Percentiles rank a stretch among this genome's conserved stretches.
Conservation (phyloP, 352 stramenopile species). For the Halophytophthora batemanensis region DNA sequence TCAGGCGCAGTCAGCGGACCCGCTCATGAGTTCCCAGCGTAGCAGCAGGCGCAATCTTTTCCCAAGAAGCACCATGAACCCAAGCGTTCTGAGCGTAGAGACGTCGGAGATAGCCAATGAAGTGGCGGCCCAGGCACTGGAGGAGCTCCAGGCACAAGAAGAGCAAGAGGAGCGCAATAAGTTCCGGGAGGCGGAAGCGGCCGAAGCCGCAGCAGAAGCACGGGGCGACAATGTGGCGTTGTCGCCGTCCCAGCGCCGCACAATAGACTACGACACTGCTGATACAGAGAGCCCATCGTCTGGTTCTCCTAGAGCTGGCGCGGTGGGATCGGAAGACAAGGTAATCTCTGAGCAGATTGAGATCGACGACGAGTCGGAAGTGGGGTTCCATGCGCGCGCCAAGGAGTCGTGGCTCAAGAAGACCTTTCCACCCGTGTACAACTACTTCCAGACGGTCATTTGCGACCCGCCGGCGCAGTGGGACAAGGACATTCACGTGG, state of each 20-base stretch:
- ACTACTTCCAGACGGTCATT: conserved; percentile 67
- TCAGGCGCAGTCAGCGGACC: conserved; percentile 3
- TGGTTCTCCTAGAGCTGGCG: conserved; percentile 13
- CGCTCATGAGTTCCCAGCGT: conserved; percentile 17
- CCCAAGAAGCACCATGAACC: conserved; percentile 20
- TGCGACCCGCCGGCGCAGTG: conserved; percentile 65
- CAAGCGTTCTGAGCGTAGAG: conserved; percentile 25
- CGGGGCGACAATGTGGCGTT: conserved; percentile 17
- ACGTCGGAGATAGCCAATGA: conserved; percentile 32
- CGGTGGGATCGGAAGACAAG: conserved; percentile 11
- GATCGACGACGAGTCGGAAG: conserved; percentile 45
- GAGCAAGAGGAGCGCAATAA: conserved; percentile 36
- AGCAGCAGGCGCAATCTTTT: conserved; percentile 15
- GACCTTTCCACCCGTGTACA: conserved; percentile 38
- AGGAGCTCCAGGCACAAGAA: conserved; percentile 48
- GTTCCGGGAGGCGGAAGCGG: conserved; percentile 6
- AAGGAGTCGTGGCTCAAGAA: conserved; percentile 60
- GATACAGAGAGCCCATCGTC: conserved; percentile 6
- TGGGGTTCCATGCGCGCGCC: conserved; percentile 33
- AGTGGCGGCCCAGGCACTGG: conserved; percentile 41
- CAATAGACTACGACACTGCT: conserved; percentile 16
- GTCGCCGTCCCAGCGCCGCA: conserved; percentile 17
- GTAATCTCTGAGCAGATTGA: conserved; percentile 61
- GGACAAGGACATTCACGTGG: conserved; percentile 86
- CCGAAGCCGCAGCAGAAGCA: conserved; percentile 2